Evolutionary conservation across 2,329 filamentous ascomycete species (phyloP).

Genomic region (Zymoseptoria crescenta): DNA sequence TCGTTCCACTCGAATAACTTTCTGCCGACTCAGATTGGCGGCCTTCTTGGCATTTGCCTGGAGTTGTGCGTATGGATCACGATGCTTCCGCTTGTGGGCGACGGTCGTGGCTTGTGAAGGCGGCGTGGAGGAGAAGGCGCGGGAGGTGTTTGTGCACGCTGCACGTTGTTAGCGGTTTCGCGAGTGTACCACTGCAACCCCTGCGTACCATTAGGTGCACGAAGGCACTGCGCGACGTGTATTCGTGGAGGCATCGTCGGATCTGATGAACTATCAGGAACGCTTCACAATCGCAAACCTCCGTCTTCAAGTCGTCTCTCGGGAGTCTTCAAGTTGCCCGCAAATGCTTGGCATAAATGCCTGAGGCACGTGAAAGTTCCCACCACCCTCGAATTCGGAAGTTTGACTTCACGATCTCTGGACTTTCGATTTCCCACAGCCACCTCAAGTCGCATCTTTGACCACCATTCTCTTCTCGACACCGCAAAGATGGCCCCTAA

Average conservation of each 20-base stretch:
- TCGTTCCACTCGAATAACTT: conserved; percentile 59
- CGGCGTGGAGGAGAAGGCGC: conserved; percentile 54
- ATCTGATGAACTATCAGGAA: neutral
- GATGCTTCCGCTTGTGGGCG: conserved; percentile 57
- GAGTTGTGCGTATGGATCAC: conserved; percentile 74
- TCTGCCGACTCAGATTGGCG: conserved; percentile 69
- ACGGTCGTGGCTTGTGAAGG: conserved; percentile 49
- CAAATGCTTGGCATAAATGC: neutral
- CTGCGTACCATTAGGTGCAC: conserved; percentile 32
- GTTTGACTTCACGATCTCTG: neutral
- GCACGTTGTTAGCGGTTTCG: conserved; percentile 3
- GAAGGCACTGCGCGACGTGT: conserved; percentile 37
- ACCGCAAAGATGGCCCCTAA: conserved; percentile 78
- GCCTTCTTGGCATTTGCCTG: conserved; percentile 78
- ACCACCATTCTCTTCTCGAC: conserved; percentile 6
- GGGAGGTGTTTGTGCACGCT: conserved; percentile 12
- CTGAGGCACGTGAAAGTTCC: neutral
- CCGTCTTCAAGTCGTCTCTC: conserved; percentile 4
- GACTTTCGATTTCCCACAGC: neutral
- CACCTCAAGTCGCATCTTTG: conserved; percentile 3
- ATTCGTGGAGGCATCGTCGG: conserved; percentile 41
- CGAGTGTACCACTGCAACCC: neutral
- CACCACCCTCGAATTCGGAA: neutral
- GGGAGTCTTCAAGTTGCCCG: neutral
- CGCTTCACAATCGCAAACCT: conserved; percentile 1